A percentile compares a stretch with the other conserved stretches of the same genome.
phyloP scores from a whole-genome alignment of 352 stramenopile genomes.

The Peronosclerospora sorghi region DNA sequence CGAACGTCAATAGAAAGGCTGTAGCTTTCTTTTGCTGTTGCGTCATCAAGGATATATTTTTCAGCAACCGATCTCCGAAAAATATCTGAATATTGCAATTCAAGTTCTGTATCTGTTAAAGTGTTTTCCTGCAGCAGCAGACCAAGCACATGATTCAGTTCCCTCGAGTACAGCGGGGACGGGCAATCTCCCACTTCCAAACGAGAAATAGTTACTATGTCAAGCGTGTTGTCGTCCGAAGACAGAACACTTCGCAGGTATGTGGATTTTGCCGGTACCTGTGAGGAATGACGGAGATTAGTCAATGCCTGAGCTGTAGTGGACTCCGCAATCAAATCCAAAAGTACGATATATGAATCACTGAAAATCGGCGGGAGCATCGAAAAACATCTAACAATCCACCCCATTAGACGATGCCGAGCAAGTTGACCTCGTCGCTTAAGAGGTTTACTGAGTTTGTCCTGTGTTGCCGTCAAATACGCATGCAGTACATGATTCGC shows the following conservation, averaged over 20 bases:
- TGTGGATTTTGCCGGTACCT: constrained; percentile 48
- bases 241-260: constrained; percentile 53
- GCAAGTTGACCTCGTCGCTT: constrained; percentile 77
- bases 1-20: constrained; percentile 76
- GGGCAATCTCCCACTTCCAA: constrained; percentile 54
- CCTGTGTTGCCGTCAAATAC: constrained; percentile 46
- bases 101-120: constrained; percentile 72
- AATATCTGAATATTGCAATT: constrained; percentile 74
- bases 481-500: constrained; percentile 61
- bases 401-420: constrained; percentile 61
- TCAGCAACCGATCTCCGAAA: constrained; percentile 46
- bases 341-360: constrained; percentile 69
- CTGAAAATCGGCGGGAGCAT: constrained; percentile 66
- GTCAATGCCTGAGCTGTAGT: constrained; percentile 71
- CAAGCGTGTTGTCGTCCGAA: constrained; percentile 41
- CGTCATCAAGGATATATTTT: constrained; percentile 14
- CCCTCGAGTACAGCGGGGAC: constrained; percentile 52
- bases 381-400: constrained; percentile 68
- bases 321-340: constrained; percentile 72
- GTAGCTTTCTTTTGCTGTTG: constrained; percentile 28
- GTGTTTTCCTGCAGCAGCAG: constrained; percentile 60
- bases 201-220: constrained; percentile 42
- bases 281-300: constrained; percentile 43
- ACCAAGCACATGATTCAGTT: constrained; percentile 66
- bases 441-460: constrained; percentile 54